phyloP scores from a whole-genome alignment of 345 rosid genomes.

The Raphanus sativus region DNA sequence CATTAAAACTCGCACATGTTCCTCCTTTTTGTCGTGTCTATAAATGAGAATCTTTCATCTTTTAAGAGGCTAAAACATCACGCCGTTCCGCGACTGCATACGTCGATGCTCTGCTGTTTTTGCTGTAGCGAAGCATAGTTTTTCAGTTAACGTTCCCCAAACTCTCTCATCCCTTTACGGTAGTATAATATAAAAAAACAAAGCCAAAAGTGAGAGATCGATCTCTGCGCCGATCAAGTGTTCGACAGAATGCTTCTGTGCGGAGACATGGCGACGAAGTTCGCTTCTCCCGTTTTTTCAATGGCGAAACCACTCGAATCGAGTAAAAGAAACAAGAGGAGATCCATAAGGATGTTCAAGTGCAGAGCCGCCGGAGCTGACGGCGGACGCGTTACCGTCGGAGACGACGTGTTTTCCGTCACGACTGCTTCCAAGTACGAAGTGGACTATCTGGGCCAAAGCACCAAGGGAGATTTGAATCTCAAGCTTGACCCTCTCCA shows the following conservation, averaged over 20 bases:
- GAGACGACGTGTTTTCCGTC: slow-evolving; percentile 65
- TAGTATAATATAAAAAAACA: not conserved
- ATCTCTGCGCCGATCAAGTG: slow-evolving; percentile 29
- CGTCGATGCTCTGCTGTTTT: slow-evolving; percentile 14
- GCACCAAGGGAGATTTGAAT: slow-evolving; percentile 94
- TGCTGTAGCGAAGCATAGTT: not conserved
- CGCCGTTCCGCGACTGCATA: not conserved
- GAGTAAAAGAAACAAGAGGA: slow-evolving; percentile 12
- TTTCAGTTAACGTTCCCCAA: slow-evolving; percentile 26
- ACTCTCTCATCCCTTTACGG: slow-evolving; percentile 14
- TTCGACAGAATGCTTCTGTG: slow-evolving; percentile 33
- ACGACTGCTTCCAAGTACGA: slow-evolving; percentile 61
- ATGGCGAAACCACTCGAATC: not conserved
- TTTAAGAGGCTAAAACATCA: slow-evolving; percentile 6
- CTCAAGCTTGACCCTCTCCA: slow-evolving; percentile 64
- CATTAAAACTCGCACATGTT: slow-evolving; percentile 15
- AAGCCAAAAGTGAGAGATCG: slow-evolving; percentile 9
- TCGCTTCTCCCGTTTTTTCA: slow-evolving; percentile 3
- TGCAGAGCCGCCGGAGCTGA: slow-evolving; percentile 37
- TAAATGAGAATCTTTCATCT: not conserved
- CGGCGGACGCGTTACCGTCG: slow-evolving; percentile 37
- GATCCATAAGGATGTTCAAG: slow-evolving; percentile 35
- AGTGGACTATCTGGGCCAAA: slow-evolving; percentile 91
- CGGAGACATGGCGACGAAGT: slow-evolving; percentile 21
- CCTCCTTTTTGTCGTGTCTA: not conserved